A percentile compares a stretch with the other conserved stretches of the same genome.
phyloP scores from a whole-genome alignment of 768 basidiomycete species.

The Myochromella boudieri region DNA sequence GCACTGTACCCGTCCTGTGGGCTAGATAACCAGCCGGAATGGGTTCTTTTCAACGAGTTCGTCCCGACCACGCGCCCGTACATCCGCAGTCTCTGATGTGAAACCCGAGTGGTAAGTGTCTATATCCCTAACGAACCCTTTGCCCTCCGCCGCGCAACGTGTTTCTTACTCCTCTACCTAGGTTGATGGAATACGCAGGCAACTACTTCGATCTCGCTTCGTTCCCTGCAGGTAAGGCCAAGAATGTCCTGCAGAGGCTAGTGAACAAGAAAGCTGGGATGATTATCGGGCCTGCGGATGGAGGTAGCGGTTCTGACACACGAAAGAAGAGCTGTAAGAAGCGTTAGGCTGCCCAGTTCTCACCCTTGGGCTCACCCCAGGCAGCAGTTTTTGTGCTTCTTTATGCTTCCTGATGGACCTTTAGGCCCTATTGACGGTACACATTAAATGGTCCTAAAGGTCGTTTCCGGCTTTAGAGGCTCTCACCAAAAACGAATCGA shows the following conservation, averaged over 20 bases:
- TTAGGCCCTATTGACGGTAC: too few relatives aligned
- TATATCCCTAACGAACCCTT: not conserved
- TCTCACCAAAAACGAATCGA: too few relatives aligned
- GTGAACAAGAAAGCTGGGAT: conserved; percentile 54
- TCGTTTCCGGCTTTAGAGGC: too few relatives aligned
- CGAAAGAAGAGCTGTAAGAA: conserved; percentile 34
- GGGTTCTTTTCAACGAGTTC: conserved; percentile 94
- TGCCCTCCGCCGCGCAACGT: not conserved
- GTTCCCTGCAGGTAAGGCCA: conserved; percentile 73
- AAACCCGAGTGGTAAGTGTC: conserved; percentile 80
- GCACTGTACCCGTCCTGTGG: conserved; percentile 88
- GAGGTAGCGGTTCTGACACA: too few relatives aligned
- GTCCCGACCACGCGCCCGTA: conserved; percentile 87
- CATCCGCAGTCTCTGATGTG: conserved; percentile 86
- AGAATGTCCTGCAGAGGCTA: conserved; percentile 56
- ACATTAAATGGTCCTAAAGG: too few relatives aligned
- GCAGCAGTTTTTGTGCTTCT: too few relatives aligned
- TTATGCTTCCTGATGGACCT: too few relatives aligned
- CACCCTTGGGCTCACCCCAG: too few relatives aligned
- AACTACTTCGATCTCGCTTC: conserved; percentile 67
- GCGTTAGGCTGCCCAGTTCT: too few relatives aligned
- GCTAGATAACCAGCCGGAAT: conserved; percentile 83
- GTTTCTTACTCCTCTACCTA: conserved; percentile 16
- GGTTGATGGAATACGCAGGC: conserved; percentile 39
- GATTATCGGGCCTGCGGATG: conserved; percentile 19